Evolutionary conservation across 1,139 yeast genomes (phyloP).

Genomic region (Yamadazyma jaroonii): DNA sequence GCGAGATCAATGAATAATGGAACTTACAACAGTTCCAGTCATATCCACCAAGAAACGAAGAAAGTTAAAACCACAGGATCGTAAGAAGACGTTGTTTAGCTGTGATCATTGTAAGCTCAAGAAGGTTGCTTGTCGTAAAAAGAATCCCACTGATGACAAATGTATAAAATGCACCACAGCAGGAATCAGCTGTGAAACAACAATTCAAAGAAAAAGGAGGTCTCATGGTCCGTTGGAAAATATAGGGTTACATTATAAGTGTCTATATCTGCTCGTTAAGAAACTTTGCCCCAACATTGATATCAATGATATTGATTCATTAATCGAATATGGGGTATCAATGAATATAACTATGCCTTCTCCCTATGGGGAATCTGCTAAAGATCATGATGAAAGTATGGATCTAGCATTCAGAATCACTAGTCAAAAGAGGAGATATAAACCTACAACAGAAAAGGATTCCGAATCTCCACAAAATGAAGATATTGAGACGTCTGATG

Average conservation of each 20-base stretch:
- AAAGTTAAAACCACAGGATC: conserved; percentile 1
- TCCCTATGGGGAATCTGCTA: conserved; percentile 4
- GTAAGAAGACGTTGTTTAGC: conserved; percentile 28
- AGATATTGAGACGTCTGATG: not conserved
- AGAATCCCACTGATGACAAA: conserved; percentile 13
- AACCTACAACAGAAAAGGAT: not conserved
- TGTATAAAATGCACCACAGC: conserved; percentile 35
- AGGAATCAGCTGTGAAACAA: conserved; percentile 35
- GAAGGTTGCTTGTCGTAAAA: conserved; percentile 38
- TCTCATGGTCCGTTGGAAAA: conserved; percentile 39
- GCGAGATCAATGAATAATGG: not conserved
- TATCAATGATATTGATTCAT: conserved; percentile 31
- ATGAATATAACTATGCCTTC: conserved; percentile 36
- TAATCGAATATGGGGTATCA: conserved; percentile 30
- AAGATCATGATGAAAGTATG: conserved; percentile 6
- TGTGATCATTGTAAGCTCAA: conserved; percentile 45
- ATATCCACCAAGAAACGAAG: conserved; percentile 4
- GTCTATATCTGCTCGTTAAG: conserved; percentile 28
- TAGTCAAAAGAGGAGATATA: not conserved
- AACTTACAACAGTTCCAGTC: conserved; percentile 1
- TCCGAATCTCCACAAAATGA: not conserved
- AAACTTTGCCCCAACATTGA: conserved; percentile 41
- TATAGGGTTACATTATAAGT: conserved; percentile 36
- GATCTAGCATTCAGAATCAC: conserved; percentile 4
- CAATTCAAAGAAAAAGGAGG: conserved; percentile 15